Evolutionary conservation across 1,284 basidiomycete species (phyloP), one percentile per base, ranked within the genome.

Genomic region (Chalciporus sp.): DNA sequence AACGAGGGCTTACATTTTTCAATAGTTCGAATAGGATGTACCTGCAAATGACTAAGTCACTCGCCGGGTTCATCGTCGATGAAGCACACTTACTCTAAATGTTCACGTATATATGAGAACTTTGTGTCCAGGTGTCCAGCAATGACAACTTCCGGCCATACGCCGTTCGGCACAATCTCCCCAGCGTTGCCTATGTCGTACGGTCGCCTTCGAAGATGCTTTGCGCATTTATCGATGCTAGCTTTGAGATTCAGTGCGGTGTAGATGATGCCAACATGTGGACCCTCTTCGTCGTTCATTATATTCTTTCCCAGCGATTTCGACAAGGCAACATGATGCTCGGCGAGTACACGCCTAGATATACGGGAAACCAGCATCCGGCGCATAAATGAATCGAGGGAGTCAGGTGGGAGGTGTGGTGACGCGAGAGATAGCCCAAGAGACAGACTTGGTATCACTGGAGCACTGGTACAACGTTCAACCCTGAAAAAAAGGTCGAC

Each of bases 291-390:
- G 39, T 62, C 54, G 33, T 62, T 54, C 16, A 64, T 46, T 23
- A 61, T 55, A 41, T 76, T 68, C 37, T 68, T 68, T 51, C 75
- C 76, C 26, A 79, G 77, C 37, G 81, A 81, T 53, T 85, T 80
- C 5, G 90, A 88, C 5, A 96, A 76, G 3, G 92, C 89, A 51
- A 95, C 85, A 63, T 96, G 94, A 64, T 96, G 94, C 66, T 95
- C 91, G 2, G 88, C 91, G 28, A 96, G 79, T 27, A 96, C 94
- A 40, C 94, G 83, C 23, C 94, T 81, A 9, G 93, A 94, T 67
- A 96, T 94, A 50, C 94, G 81, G 3, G 93, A 95, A 43, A 93
- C 81, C 9, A 96, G 80, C 94, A 96, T 96, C 26, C 93, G 83
- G 20, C 85, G 83, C 88, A 95, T 93, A 70, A 95, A 94, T 8